Percentiles rank a stretch among this genome's conserved stretches.
Evolutionary conservation across 768 basidiomycete species (phyloP).

Genomic region (Astraeus odoratus): DNA sequence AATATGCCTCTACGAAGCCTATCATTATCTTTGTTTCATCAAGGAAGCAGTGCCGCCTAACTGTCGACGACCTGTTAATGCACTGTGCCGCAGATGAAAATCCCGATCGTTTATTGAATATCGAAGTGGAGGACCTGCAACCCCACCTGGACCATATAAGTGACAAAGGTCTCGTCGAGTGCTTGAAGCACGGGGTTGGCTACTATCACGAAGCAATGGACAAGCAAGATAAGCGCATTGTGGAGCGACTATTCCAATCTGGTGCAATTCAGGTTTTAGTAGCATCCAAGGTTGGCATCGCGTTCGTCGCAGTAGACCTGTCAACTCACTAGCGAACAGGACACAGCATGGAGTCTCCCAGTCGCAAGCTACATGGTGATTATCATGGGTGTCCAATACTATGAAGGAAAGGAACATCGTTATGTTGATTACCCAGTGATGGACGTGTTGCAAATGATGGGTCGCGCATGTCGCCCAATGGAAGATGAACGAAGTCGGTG

Average conservation of each 20-base stretch:
- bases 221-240: slow-evolving; percentile 90
- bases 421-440: slow-evolving; percentile 98
- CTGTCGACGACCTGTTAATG: slow-evolving; percentile 83
- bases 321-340: slow-evolving; percentile 37
- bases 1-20: slow-evolving; percentile 79
- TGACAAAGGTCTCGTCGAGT: slow-evolving; percentile 72
- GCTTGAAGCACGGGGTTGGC: slow-evolving; percentile 83
- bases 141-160: slow-evolving; percentile 82
- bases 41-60: slow-evolving; percentile 87
- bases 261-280: slow-evolving; percentile 94
- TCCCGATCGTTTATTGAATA: slow-evolving; percentile 81
- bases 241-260: slow-evolving; percentile 85
- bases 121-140: slow-evolving; percentile 73
- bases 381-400: slow-evolving; percentile 98
- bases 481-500: slow-evolving; percentile 90
- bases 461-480: slow-evolving; percentile 86
- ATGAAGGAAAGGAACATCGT: slow-evolving; percentile 96
- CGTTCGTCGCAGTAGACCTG: neutral
- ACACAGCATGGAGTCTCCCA: slow-evolving; percentile 94
- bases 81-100: slow-evolving; percentile 88
- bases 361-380: slow-evolving; percentile 96
- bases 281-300: slow-evolving; percentile 71
- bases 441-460: slow-evolving; percentile 99
- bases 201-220: slow-evolving; percentile 93
- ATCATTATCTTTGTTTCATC: slow-evolving; percentile 92